Conservation (phyloP, 73 alveolate species). For the Urostyla sp. region DNA sequence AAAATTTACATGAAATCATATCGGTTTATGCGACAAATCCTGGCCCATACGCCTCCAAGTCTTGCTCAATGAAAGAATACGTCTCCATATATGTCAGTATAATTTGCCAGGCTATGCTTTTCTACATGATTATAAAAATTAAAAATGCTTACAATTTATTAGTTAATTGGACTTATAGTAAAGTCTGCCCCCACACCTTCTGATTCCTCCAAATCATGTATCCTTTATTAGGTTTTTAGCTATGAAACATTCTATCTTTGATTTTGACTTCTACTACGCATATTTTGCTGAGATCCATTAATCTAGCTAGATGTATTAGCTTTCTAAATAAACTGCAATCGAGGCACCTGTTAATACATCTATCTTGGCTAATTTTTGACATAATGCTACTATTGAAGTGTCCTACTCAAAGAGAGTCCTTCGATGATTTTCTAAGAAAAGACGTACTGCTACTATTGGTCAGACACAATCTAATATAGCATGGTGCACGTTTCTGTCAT, state of each 20-base stretch:
- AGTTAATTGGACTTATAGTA: too few relatives aligned
- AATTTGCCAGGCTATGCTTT: background rate
- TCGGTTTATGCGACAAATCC: background rate
- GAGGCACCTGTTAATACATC: background rate
- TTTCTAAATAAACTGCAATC: background rate
- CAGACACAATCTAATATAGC: slow-evolving; percentile 13
- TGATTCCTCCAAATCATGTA: background rate
- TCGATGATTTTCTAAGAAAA: slow-evolving; percentile 28
- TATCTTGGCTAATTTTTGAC: background rate
- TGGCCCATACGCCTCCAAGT: background rate
- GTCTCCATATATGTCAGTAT: background rate
- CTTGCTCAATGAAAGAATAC: background rate
- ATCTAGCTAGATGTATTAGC: background rate
- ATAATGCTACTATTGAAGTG: background rate
- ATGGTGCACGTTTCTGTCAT: slow-evolving; percentile 27
- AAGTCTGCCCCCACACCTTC: too few relatives aligned
- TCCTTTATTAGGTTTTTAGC: background rate
- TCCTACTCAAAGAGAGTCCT: too few relatives aligned
- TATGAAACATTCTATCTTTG: background rate
- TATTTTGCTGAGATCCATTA: background rate
- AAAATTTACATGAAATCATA: slow-evolving; percentile 13
- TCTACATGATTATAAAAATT: background rate
- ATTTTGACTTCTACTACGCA: background rate
- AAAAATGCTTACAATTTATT: slow-evolving; percentile 32
- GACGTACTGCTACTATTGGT: background rate